Evolutionary conservation across 371 early-diverging fungal genomes (phyloP).

Genomic region (Fennellomyces sp.): DNA sequence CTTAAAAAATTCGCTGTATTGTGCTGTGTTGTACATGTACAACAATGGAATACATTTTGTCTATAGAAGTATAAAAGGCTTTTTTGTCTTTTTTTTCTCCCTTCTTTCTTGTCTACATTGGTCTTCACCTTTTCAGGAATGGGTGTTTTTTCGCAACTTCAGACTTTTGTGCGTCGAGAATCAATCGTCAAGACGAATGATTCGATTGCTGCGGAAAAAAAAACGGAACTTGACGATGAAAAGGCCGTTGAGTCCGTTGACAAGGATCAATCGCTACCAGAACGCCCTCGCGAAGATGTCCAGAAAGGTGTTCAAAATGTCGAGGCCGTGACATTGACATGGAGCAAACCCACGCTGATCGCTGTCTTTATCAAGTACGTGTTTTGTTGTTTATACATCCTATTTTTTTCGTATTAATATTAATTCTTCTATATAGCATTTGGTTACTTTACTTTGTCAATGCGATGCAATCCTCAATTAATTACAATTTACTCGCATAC

Average conservation of each 20-base stretch:
- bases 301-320: constrained; percentile 16
- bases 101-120: not conserved
- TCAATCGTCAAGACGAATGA: not conserved
- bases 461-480: constrained; percentile 17
- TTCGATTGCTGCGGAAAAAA: constrained; percentile 10
- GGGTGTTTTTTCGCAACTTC: not conserved
- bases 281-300: constrained; percentile 3
- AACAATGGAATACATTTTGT: too few relatives aligned
- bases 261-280: not conserved
- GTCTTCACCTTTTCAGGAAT: not conserved
- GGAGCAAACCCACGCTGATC: constrained; percentile 13
- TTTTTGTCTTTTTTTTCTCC: not conserved
- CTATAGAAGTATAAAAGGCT: too few relatives aligned
- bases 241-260: not conserved
- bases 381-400: not conserved
- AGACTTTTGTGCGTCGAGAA: not conserved
- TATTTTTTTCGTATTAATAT: not conserved
- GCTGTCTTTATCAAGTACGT: constrained; percentile 12
- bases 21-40: too few relatives aligned
- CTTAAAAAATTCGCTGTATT: too few relatives aligned
- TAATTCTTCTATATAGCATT: constrained; percentile 3
- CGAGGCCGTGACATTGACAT: constrained; percentile 19
- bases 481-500: constrained; percentile 18
- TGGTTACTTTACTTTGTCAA: constrained; percentile 23
- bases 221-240: constrained; percentile 14